Base-by-base conservation (phyloP, 2,329 filamentous ascomycete genomes). In the Nigrospora sphaerica region DNA sequence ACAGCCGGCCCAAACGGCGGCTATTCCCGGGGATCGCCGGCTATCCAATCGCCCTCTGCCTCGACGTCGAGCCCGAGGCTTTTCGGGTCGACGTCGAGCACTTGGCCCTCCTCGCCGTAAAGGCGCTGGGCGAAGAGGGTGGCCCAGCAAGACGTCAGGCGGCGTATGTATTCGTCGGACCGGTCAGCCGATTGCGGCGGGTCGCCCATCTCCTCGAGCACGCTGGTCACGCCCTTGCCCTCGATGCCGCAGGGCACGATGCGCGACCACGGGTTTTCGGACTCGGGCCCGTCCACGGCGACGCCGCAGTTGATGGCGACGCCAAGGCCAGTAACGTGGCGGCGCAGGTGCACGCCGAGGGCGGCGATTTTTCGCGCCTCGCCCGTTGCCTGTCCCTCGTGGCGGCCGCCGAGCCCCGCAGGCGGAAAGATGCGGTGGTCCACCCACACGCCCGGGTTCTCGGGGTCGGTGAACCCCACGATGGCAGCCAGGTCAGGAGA, bases 171-270 rank as follows among this genome's bases (percentile, higher is more conserved):
- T 10, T 28, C 23, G 23, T 28, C 23, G 23, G 23, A 10, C 23
- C 23, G 53, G 50, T 47, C 57, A 55, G 31, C 14, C 35, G n/a
- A n/a, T n/a, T n/a, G n/a, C n/a, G n/a, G n/a, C n/a, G 32, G 32
- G 12, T 50, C 49, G 34, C 58, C 61, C 43, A 72, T 51, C 63
- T 86, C 75, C 35, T 69, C 72, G 52, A 72, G 70, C 48, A 95
- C 74, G 62, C 80, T 91, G n/a, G 88, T 95, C 45, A 88, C 84
- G 49, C 77, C 73, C 68, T 86, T 88, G 19, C 86, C 91, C 50
- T 85, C 81, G 35, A 97, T 66, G 0, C 93, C 93, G 71, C 92
- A 97, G 13, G 90, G 86, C n/a, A 91, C 83, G 63, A 97, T 95
- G 51, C 91, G 76, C 38, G 65, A 64, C 78, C 78, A 81, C 1